Percentiles rank a stretch among this genome's conserved stretches.
These are phyloP conservation scores for Fomitopsis palustris DNA, from an alignment of 1,284 basidiomycete genomes.

Conservation along the genomic window DNA sequence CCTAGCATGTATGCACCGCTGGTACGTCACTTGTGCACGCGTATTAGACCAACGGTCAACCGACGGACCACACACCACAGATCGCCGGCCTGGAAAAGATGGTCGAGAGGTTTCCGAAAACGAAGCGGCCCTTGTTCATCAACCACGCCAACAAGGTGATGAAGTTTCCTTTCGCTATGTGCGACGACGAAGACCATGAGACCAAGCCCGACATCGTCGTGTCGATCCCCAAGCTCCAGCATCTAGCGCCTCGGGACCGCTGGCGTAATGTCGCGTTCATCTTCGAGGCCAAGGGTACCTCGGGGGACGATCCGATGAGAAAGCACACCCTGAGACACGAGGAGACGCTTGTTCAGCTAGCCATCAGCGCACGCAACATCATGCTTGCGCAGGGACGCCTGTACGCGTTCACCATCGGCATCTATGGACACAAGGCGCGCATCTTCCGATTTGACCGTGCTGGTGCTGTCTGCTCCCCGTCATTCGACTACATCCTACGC, in stretches of 20 bases:
- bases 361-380: conserved; percentile 10
- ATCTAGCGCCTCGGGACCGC: background rate
- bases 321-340: background rate
- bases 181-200: background rate
- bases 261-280: background rate
- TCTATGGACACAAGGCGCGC: conserved; percentile 14
- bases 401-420: conserved; percentile 8
- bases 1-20: background rate
- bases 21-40: background rate
- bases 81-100: background rate
- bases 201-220: background rate
- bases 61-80: too few species aligned
- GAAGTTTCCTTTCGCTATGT: background rate
- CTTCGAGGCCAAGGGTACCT: background rate
- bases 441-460: conserved; percentile 15
- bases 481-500: conserved; percentile 4
- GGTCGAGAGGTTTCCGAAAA: background rate
- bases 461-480: conserved; percentile 3
- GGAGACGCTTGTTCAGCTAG: conserved; percentile 2
- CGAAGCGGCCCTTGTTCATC: background rate
- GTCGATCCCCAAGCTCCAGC: background rate
- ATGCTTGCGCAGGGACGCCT: conserved; percentile 9
- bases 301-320: background rate
- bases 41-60: too few species aligned
- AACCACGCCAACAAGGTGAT: background rate